Conservation (phyloP, 805 yeast species). For the Priceomyces carsonii region DNA sequence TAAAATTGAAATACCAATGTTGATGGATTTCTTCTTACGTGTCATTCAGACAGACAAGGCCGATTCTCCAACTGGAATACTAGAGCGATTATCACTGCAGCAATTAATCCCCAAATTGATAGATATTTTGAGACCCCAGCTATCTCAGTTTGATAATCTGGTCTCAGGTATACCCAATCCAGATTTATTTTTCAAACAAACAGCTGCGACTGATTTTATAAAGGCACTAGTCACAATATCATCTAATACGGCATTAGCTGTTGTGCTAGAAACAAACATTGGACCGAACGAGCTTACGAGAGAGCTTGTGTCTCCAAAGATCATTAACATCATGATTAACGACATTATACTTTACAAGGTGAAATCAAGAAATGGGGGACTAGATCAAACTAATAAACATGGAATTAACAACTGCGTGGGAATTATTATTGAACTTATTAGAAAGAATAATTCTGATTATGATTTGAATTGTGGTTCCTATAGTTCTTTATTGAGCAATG, state of each 20-base stretch:
- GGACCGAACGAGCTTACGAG: constrained; percentile 96
- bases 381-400: constrained; percentile 58
- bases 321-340: constrained; percentile 64
- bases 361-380: constrained; percentile 10
- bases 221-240: constrained; percentile 93
- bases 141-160: constrained; percentile 48
- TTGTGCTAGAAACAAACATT: constrained; percentile 84
- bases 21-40: constrained; percentile 89
- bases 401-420: constrained; percentile 95
- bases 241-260: constrained; percentile 71
- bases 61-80: constrained; percentile 83
- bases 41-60: constrained; percentile 92
- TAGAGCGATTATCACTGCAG: constrained; percentile 73
- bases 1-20: constrained; percentile 89
- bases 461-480: constrained; percentile 84
- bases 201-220: constrained; percentile 93
- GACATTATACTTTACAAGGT: constrained; percentile 60
- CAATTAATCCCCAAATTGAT: constrained; percentile 71
- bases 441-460: constrained; percentile 95
- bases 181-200: constrained; percentile 57
- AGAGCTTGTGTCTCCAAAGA: constrained; percentile 76
- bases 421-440: constrained; percentile 86
- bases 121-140: constrained; percentile 65
- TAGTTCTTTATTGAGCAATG: constrained; percentile 52
- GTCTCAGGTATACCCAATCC: constrained; percentile 25